These are phyloP conservation scores for Lentinula sp. DNA, from an alignment of 768 basidiomycete genomes.

Conservation along the genomic window DNA sequence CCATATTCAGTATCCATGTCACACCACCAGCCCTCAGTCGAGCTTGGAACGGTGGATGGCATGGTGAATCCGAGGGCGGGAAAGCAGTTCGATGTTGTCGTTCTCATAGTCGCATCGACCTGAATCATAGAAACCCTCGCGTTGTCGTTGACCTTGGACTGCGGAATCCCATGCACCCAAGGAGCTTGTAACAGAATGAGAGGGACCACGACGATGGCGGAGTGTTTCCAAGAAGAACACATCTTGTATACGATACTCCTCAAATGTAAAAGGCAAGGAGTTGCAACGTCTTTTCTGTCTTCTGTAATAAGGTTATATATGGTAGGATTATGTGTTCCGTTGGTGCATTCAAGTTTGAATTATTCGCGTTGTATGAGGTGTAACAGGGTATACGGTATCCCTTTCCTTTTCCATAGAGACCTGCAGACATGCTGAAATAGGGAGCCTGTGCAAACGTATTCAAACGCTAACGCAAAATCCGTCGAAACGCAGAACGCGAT, in stretches of 20 bases:
- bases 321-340: too few species aligned
- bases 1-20: slow-evolving; percentile 57
- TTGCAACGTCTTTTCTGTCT: too few species aligned
- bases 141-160: background rate
- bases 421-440: too few species aligned
- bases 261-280: too few species aligned
- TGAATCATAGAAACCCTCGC: background rate
- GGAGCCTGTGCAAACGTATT: too few species aligned
- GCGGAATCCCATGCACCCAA: background rate
- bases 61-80: slow-evolving; percentile 36
- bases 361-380: too few species aligned
- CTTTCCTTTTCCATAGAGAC: too few species aligned
- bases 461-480: too few species aligned
- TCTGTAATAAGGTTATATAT: too few species aligned
- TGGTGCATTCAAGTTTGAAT: too few species aligned
- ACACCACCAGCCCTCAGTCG: slow-evolving; percentile 60
- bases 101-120: background rate
- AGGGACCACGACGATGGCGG: background rate
- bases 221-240: background rate
- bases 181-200: background rate
- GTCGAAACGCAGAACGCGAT: too few species aligned
- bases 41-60: slow-evolving; percentile 43
- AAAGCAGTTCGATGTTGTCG: background rate
- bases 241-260: background rate
- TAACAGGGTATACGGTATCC: too few species aligned